Percentiles rank a stretch among this genome's conserved stretches.
Conservation (phyloP, 2,329 filamentous ascomycete species). For the Drechslerella coelobrocha region DNA sequence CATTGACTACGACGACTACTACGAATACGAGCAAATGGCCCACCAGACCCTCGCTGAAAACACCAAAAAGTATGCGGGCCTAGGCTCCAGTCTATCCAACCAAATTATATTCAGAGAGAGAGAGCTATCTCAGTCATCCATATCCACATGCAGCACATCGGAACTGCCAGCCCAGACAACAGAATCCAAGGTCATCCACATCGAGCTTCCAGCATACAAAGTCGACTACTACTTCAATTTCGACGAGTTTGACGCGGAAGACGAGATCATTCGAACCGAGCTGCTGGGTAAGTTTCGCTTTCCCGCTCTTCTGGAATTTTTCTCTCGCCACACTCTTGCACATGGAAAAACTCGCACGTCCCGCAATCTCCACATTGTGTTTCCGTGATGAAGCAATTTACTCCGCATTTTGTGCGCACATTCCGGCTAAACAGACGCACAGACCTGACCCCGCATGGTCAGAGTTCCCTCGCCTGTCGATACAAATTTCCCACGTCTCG, state of each 20-base stretch:
- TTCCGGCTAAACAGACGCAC: conserved; percentile 48
- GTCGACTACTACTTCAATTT: conserved; percentile 45
- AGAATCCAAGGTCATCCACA: conserved; percentile 41
- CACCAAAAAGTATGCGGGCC: conserved; percentile 34
- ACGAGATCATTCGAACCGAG: conserved; percentile 44
- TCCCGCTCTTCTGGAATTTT: conserved; percentile 11
- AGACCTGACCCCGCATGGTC: conserved; percentile 40
- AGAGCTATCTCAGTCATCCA: conserved; percentile 28
- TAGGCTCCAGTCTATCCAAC: conserved; percentile 38
- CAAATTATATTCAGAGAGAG: conserved; percentile 31
- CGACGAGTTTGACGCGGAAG: conserved; percentile 27
- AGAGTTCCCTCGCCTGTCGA: conserved; percentile 1
- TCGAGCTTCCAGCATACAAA: conserved; percentile 47
- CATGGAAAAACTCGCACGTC: conserved; percentile 28
- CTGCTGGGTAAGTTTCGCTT: conserved; percentile 40
- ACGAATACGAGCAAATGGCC: conserved; percentile 41
- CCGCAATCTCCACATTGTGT: conserved; percentile 37
- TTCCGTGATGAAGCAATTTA: conserved; percentile 32
- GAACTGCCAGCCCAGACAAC: conserved; percentile 32
- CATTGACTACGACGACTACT: conserved; percentile 49
- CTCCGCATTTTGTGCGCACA: conserved; percentile 22
- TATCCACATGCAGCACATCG: conserved; percentile 26
- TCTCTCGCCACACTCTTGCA: conserved; percentile 18
- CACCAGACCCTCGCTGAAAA: conserved; percentile 33
- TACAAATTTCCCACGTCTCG: conserved; percentile 19